Conservation (phyloP, 1,139 yeast genomes). For the Saccharomycopsis crataegensis region DNA sequence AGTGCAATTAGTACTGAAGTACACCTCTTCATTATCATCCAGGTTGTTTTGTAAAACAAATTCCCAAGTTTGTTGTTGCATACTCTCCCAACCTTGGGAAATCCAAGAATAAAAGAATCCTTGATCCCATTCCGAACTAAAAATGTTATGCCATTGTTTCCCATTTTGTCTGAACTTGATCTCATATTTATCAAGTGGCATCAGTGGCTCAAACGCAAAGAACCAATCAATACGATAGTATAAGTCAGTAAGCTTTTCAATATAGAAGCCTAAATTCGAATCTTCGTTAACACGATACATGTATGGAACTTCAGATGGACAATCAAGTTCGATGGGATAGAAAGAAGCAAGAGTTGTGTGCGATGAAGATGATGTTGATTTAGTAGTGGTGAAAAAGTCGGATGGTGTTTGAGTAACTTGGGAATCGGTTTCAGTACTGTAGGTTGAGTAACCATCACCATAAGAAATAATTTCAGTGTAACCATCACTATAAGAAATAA, state of each 20-base stretch:
- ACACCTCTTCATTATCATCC: neutral
- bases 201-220: conserved; percentile 4
- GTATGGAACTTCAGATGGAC: conserved; percentile 8
- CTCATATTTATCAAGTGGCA: neutral
- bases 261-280: conserved; percentile 13
- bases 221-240: conserved; percentile 15
- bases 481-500: neutral
- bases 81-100: neutral
- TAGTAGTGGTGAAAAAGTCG: neutral
- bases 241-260: neutral
- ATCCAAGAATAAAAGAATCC: conserved; percentile 13
- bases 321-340: conserved; percentile 9
- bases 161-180: conserved; percentile 5
- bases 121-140: conserved; percentile 1
- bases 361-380: neutral
- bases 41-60: neutral
- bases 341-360: conserved; percentile 2
- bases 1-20: conserved; percentile 7
- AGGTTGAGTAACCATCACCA: neutral
- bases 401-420: neutral
- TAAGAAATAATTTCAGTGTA: neutral
- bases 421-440: neutral
- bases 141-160: conserved; percentile 6
- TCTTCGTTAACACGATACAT: conserved; percentile 7
- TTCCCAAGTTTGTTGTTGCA: conserved; percentile 5